phyloP scores from a whole-genome alignment of 2,329 filamentous ascomycete genomes.

The Colletotrichum euphorbiae region DNA sequence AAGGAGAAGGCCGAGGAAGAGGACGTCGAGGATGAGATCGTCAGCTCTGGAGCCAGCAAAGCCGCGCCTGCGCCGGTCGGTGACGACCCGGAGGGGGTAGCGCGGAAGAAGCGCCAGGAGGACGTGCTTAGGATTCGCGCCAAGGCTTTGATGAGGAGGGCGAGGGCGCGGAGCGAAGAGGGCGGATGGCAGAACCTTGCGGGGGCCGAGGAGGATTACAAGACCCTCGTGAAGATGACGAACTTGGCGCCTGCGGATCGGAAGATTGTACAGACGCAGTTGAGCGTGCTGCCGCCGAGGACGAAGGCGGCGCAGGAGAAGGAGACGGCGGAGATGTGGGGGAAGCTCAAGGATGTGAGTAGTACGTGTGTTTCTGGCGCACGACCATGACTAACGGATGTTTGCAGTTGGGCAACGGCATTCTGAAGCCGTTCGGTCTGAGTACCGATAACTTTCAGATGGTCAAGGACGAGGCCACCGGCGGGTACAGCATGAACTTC shows the following conservation, averaged over 20 bases:
- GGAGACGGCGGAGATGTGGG: slow-evolving; percentile 98
- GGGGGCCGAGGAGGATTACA: slow-evolving; percentile 85
- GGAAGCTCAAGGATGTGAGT: slow-evolving; percentile 84
- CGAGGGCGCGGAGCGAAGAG: slow-evolving; percentile 76
- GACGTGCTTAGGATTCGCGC: slow-evolving; percentile 82
- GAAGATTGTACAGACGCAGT: slow-evolving; percentile 74
- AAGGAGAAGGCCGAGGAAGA: slow-evolving; percentile 63
- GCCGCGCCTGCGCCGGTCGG: slow-evolving; percentile 55
- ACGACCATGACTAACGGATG: slow-evolving; percentile 29
- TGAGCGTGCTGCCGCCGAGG: slow-evolving; percentile 73
- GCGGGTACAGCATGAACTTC: slow-evolving; percentile 96
- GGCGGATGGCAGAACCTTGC: slow-evolving; percentile 85
- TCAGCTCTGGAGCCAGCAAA: slow-evolving; percentile 67
- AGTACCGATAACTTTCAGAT: slow-evolving; percentile 97
- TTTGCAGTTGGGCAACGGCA: slow-evolving; percentile 81
- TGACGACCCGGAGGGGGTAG: slow-evolving; percentile 44
- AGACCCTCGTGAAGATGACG: slow-evolving; percentile 67
- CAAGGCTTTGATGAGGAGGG: slow-evolving; percentile 86
- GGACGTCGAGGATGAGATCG: slow-evolving; percentile 64
- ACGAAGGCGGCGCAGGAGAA: slow-evolving; percentile 84
- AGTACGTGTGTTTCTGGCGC: not conserved
- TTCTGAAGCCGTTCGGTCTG: slow-evolving; percentile 92
- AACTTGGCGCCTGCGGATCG: slow-evolving; percentile 74
- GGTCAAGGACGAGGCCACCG: slow-evolving; percentile 87
- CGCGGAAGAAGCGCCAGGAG: slow-evolving; percentile 56